Conservation (phyloP, 345 rosid species). For the Syzygium jambos region DNA sequence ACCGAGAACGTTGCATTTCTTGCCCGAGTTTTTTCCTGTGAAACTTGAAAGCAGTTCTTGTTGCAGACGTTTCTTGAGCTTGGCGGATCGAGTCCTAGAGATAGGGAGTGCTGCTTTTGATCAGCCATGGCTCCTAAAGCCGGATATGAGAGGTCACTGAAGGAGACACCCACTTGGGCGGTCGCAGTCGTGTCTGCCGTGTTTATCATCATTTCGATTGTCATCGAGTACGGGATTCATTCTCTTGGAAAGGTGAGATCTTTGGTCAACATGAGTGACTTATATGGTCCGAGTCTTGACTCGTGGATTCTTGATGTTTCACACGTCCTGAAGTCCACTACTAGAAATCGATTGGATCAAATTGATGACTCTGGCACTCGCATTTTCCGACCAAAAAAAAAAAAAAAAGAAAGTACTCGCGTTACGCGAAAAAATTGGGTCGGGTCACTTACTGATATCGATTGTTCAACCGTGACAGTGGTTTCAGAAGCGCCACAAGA, state of each 20-base stretch:
- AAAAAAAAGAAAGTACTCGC: neutral
- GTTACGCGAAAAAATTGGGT: neutral
- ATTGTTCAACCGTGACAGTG: conserved; percentile 7
- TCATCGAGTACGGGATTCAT: conserved; percentile 17
- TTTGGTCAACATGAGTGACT: neutral
- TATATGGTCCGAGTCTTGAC: neutral
- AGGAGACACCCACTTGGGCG: conserved; percentile 38
- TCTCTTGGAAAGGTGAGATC: conserved; percentile 14
- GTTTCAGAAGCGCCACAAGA: conserved; percentile 24
- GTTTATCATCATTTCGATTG: conserved; percentile 22
- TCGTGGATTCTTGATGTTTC: neutral
- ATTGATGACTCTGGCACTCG: neutral
- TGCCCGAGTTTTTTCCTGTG: neutral
- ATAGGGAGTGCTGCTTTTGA: neutral
- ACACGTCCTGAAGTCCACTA: neutral
- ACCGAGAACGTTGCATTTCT: neutral
- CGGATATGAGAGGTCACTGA: conserved; percentile 15
- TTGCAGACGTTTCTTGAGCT: neutral
- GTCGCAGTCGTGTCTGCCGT: conserved; percentile 28
- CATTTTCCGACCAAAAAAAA: neutral
- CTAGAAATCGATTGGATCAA: neutral
- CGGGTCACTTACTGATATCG: neutral
- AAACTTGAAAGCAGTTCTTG: neutral
- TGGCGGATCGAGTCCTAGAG: neutral
- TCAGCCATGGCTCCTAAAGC: conserved; percentile 12